Evolutionary conservation across 1,139 yeast species (phyloP).

Genomic region (Saccharomyces hybrid): DNA sequence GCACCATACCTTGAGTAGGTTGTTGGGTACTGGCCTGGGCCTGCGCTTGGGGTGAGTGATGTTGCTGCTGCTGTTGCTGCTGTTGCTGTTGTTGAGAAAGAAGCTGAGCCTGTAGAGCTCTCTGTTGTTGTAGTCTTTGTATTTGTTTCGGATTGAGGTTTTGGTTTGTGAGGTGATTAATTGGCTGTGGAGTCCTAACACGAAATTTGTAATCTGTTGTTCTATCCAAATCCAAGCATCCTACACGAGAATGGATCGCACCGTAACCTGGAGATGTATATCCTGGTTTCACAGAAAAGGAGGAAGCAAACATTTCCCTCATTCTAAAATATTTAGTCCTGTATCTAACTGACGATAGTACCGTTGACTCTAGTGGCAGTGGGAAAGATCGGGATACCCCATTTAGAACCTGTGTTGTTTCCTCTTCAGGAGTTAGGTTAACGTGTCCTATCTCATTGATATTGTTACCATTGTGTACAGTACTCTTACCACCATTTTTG

Average conservation of each 20-base stretch:
- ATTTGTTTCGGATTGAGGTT: slow-evolving; percentile 42
- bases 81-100: slow-evolving; percentile 19
- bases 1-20: slow-evolving; percentile 32
- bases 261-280: slow-evolving; percentile 39
- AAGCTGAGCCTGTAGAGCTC: slow-evolving; percentile 32
- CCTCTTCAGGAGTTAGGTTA: slow-evolving; percentile 65
- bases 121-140: slow-evolving; percentile 34
- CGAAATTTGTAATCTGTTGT: slow-evolving; percentile 49
- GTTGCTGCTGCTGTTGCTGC: slow-evolving; percentile 13
- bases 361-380: slow-evolving; percentile 72
- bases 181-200: slow-evolving; percentile 56
- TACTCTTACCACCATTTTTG: slow-evolving; percentile 4
- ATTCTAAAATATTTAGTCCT: slow-evolving; percentile 70
- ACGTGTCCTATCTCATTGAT: slow-evolving; percentile 3
- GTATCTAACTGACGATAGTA: slow-evolving; percentile 60
- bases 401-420: slow-evolving; percentile 83
- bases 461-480: slow-evolving; percentile 7
- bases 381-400: slow-evolving; percentile 83
- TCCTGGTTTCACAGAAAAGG: slow-evolving; percentile 36
- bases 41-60: slow-evolving; percentile 6
- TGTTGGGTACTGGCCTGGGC: slow-evolving; percentile 38
- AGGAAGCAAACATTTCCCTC: slow-evolving; percentile 70
- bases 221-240: slow-evolving; percentile 61
- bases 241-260: slow-evolving; percentile 69
- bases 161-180: slow-evolving; percentile 17